Conservation (phyloP, 352 stramenopile genomes). For the Peronospora destructor region DNA sequence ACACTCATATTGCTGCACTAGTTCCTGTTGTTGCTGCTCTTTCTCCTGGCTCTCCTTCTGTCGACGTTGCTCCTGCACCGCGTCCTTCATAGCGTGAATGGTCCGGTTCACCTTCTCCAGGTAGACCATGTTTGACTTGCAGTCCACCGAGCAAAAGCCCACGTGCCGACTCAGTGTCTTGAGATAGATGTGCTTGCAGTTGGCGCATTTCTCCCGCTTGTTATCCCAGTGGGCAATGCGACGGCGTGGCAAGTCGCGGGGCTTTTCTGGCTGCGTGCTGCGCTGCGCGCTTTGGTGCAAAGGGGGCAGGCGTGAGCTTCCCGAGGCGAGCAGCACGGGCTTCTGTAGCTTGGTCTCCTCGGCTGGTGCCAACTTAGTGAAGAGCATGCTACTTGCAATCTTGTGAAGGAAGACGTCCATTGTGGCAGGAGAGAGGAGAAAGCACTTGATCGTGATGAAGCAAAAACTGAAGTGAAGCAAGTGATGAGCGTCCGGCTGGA, state of each 20-base stretch:
- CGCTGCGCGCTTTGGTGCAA: constrained; percentile 38
- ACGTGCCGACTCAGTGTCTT: constrained; percentile 72
- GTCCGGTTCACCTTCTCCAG: constrained; percentile 78
- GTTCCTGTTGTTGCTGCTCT: constrained; percentile 11
- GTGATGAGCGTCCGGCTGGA: constrained; percentile 6
- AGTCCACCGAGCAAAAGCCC: constrained; percentile 83
- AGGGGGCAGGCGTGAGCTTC: constrained; percentile 12
- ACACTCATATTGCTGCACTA: constrained; percentile 1
- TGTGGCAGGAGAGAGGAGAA: constrained; percentile 3
- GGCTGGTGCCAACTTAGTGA: constrained; percentile 21
- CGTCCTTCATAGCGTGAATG: constrained; percentile 70
- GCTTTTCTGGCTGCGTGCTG: constrained; percentile 40
- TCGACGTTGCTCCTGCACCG: constrained; percentile 45
- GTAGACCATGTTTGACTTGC: constrained; percentile 83
- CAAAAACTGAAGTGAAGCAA: constrained; percentile 39
- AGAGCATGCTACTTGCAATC: constrained; percentile 29
- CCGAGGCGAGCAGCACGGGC: constrained; percentile 17
- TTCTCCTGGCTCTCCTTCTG: constrained; percentile 25
- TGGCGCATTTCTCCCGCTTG: constrained; percentile 78
- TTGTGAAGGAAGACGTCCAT: constrained; percentile 48
- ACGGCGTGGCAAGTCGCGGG: constrained; percentile 17
- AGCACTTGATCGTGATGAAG: constrained; percentile 19
- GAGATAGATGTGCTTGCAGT: constrained; percentile 83
- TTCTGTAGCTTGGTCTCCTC: constrained; percentile 23
- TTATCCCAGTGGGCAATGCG: constrained; percentile 80